These are phyloP conservation scores for Xylariaceae sp. DNA, from an alignment of 2,329 filamentous ascomycete species.

Conservation along the genomic window DNA sequence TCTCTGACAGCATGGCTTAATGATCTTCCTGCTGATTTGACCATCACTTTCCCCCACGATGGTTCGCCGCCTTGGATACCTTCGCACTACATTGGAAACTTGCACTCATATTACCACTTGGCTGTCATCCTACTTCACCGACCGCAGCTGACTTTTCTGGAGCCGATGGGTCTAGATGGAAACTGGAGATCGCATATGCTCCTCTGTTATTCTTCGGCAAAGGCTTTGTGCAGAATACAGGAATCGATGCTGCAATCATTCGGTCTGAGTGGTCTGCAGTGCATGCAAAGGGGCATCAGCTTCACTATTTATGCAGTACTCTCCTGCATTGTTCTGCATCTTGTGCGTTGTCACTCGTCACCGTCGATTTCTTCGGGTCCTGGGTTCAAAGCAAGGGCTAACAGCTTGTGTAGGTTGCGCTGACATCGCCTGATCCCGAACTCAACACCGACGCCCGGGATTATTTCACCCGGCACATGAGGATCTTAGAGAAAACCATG, in stretches of 20 bases:
- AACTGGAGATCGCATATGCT: slow-evolving; percentile 87
- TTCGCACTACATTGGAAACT: slow-evolving; percentile 82
- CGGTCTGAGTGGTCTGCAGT: slow-evolving; percentile 75
- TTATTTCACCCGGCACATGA: slow-evolving; percentile 92
- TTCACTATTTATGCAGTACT: slow-evolving; percentile 92
- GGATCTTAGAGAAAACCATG: slow-evolving; percentile 82
- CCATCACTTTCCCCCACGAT: slow-evolving; percentile 72
- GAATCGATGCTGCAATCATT: slow-evolving; percentile 75
- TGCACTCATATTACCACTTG: slow-evolving; percentile 86
- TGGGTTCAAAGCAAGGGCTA: slow-evolving; percentile 7
- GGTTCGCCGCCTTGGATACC: slow-evolving; percentile 79
- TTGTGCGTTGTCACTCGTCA: slow-evolving; percentile 58
- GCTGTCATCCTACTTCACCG: slow-evolving; percentile 82
- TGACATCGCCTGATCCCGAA: slow-evolving; percentile 88
- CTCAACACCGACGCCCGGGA: slow-evolving; percentile 80
- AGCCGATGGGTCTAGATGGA: slow-evolving; percentile 64
- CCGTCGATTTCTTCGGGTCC: slow-evolving; percentile 1
- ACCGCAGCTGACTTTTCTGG: slow-evolving; percentile 76
- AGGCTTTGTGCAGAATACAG: slow-evolving; percentile 78
- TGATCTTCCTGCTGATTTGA: slow-evolving; percentile 73
- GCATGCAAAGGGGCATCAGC: slow-evolving; percentile 91
- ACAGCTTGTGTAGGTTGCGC: slow-evolving; percentile 62
- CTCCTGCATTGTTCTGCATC: slow-evolving; percentile 86
- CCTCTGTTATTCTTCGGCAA: slow-evolving; percentile 79
- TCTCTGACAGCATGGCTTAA: slow-evolving; percentile 71